phyloP scores from a whole-genome alignment of 83 land plant genomes.

The Thuja plicata region DNA sequence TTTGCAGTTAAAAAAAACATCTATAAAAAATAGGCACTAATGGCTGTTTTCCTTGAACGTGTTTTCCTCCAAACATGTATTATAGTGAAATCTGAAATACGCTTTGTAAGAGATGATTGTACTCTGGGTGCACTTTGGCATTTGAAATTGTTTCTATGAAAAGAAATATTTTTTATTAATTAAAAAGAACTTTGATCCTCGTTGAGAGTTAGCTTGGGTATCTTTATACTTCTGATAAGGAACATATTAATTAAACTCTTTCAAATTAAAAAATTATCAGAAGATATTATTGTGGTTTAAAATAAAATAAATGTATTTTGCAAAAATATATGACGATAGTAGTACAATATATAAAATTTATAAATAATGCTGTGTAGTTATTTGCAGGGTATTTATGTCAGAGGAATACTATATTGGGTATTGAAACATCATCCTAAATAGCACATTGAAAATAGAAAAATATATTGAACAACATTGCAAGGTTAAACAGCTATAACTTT shows the following conservation, averaged over 20 bases:
- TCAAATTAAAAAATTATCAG: background rate
- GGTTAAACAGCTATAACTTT: no score
- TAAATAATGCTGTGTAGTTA: background rate
- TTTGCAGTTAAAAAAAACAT: background rate
- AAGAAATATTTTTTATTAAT: background rate
- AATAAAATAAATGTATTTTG: background rate
- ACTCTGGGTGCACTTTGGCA: background rate
- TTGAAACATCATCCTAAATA: background rate
- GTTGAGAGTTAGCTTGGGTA: background rate
- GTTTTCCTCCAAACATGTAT: background rate
- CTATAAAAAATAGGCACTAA: background rate
- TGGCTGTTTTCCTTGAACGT: background rate
- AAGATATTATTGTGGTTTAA: background rate
- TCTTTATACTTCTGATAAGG: background rate
- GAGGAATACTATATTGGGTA: background rate
- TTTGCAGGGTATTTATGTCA: background rate
- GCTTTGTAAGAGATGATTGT: background rate
- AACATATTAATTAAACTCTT: background rate
- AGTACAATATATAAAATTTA: background rate
- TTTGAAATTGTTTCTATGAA: background rate
- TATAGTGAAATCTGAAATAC: background rate
- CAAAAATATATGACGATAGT: background rate
- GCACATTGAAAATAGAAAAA: background rate
- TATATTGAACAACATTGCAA: no score
- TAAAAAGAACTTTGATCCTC: background rate